Evolutionary conservation across 2,329 filamentous ascomycete genomes (phyloP), one percentile per base, ranked within the genome.

Genomic region (Leptographium flavum): DNA sequence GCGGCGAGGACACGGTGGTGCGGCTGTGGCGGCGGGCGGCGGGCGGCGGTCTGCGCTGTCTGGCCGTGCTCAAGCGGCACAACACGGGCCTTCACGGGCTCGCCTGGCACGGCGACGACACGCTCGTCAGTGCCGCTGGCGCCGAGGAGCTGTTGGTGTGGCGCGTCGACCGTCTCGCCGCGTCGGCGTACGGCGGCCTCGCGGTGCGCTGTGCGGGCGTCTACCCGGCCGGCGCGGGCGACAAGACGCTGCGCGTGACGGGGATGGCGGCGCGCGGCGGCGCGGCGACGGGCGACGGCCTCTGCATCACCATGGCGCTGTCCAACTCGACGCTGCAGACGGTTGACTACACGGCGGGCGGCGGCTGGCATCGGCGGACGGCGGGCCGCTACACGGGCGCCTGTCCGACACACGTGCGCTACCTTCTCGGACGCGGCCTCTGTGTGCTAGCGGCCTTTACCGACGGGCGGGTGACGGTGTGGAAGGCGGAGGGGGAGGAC

Each of bases 101-200:
- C 1, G 73, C 73, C 48, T 96, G 87, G 85, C 77, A 83, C 2
- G 50, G 45, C 33, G 74, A 81, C 2, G 60, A 67, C 1, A 83
- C 81, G 53, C 73, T 98, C 3, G 83, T 96, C 58, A 94, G 85
- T 52, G 88, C 86, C 55, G 87, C 77, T 6, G 92, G 88, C 0
- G 81, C 79, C 49, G 90, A 95, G 59, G 90, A 98, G 60, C 82
- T 96, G 51, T 90, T 81, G 54, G 73, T 88, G 11, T 98, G 92
- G 90, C 72, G 75, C 35, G 60, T 90, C 30, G 67, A 66, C 39
- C 56, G 57, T 11, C 58, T 83, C 7, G 68, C 77, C 23, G 49
- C 46, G 47, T 51, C 52, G 32, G 65, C 69, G 2, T 69, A 70
- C 42, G 53, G 53, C 14, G 69, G 71, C 4, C 60, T 79, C 2